phyloP scores from a whole-genome alignment of 306 rosid species.

The Luffa aegyptiaca region DNA sequence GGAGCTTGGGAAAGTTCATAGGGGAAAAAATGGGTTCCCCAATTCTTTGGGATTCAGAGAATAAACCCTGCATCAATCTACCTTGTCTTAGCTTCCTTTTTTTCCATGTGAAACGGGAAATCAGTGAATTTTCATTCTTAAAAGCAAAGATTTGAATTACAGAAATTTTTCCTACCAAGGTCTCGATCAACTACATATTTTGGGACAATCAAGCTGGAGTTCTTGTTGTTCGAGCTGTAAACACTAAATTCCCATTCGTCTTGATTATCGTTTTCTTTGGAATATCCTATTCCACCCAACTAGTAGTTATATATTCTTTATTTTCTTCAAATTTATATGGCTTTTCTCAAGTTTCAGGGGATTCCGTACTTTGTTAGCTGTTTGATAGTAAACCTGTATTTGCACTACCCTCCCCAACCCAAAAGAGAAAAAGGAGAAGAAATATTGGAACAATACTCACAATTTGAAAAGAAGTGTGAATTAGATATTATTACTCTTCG shows the following conservation, averaged over 20 bases:
- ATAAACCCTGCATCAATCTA: not conserved
- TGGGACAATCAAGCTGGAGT: not conserved
- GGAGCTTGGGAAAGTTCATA: not conserved
- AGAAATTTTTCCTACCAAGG: not conserved
- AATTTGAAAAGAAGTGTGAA: not conserved
- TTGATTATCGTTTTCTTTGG: not conserved
- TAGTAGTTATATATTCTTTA: not conserved
- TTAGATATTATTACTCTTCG: not conserved
- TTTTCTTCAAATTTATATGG: not conserved
- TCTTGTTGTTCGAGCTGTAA: not conserved
- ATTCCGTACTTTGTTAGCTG: not conserved
- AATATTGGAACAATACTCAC: not conserved
- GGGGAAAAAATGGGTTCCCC: not conserved
- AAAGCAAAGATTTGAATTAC: not conserved
- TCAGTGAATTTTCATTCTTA: not conserved
- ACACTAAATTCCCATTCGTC: not conserved
- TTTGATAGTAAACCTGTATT: not conserved
- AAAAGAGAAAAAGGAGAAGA: constrained; percentile 1
- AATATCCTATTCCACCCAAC: not conserved
- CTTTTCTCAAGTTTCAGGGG: not conserved
- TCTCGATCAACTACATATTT: not conserved
- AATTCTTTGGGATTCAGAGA: not conserved
- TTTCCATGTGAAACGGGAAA: not conserved
- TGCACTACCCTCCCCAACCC: not conserved
- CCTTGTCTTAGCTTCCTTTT: not conserved